Percentiles rank a stretch among this genome's conserved stretches.
phyloP scores from a whole-genome alignment of 177 flowering plant species.

The Tripterygium wilfordii region DNA sequence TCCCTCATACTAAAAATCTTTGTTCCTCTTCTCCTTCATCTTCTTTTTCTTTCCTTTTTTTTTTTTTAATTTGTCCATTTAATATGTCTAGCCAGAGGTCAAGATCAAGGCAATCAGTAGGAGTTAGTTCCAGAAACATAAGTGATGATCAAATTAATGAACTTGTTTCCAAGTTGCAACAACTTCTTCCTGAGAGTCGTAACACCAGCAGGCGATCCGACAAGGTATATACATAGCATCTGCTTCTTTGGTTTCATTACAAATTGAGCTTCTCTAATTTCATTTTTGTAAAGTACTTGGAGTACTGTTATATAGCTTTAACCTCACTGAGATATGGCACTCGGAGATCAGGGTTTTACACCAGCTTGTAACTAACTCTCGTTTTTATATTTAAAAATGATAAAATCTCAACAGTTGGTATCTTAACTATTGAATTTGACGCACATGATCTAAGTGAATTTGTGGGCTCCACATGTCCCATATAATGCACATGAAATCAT shows the following conservation, averaged over 20 bases:
- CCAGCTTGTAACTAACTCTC: too few relatives aligned
- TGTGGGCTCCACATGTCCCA: too few relatives aligned
- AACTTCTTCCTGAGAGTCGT: slow-evolving; percentile 53
- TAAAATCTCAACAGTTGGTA: too few relatives aligned
- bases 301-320: background rate
- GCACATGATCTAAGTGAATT: too few relatives aligned
- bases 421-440: too few relatives aligned
- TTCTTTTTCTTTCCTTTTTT: too few relatives aligned
- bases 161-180: slow-evolving; percentile 53
- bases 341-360: too few relatives aligned
- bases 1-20: background rate
- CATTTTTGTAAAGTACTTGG: background rate
- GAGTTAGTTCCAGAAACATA: slow-evolving; percentile 30
- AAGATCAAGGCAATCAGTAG: slow-evolving; percentile 39
- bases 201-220: slow-evolving; percentile 34
- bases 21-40: background rate
- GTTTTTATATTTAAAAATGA: too few relatives aligned
- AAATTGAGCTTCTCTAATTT: background rate
- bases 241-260: background rate
- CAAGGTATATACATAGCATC: slow-evolving; percentile 31
- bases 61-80: too few relatives aligned
- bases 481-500: too few relatives aligned
- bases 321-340: too few relatives aligned
- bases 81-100: slow-evolving; percentile 57
- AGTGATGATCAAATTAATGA: slow-evolving; percentile 57